Evolutionary conservation across 2,329 filamentous ascomycete species (phyloP).

Genomic region (Fusarium tricinctum): DNA sequence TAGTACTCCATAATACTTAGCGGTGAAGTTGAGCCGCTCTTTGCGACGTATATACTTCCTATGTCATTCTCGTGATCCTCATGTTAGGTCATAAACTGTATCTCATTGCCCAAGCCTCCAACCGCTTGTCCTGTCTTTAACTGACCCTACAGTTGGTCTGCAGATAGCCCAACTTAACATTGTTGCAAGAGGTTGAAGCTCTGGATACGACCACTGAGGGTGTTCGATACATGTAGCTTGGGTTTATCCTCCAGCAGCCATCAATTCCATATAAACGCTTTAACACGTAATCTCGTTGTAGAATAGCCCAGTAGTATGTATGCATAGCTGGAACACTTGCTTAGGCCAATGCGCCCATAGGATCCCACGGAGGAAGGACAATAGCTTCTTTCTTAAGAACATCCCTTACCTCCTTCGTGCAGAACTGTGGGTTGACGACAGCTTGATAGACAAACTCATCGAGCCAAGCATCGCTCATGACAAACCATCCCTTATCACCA

Average conservation of each 20-base stretch:
- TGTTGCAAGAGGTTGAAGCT: background rate
- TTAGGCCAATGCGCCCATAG: conserved; percentile 80
- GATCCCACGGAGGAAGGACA: conserved; percentile 83
- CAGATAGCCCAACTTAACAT: conserved; percentile 5
- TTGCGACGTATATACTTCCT: conserved; percentile 7
- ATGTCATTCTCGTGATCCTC: conserved; percentile 16
- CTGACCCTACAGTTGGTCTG: conserved; percentile 2
- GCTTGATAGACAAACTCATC: conserved; percentile 88
- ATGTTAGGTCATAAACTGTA: conserved; percentile 30
- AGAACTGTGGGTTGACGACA: conserved; percentile 80
- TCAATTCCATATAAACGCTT: background rate
- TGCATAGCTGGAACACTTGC: background rate
- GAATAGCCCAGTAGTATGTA: background rate
- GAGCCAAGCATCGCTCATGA: conserved; percentile 88
- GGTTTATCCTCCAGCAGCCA: background rate
- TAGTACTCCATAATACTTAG: conserved; percentile 12
- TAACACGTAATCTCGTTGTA: background rate
- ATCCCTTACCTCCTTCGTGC: conserved; percentile 75
- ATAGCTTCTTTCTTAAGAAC: conserved; percentile 78
- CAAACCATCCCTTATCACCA: conserved; percentile 86
- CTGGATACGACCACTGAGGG: background rate
- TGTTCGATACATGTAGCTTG: conserved; percentile 1
- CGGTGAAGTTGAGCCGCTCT: conserved; percentile 16
- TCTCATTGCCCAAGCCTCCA: conserved; percentile 17
- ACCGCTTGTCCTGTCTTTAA: conserved; percentile 16